A percentile compares a stretch with the other conserved stretches of the same genome.
phyloP scores from a whole-genome alignment of 1,284 basidiomycete genomes.

The Mycosarcoma mackinlayi region DNA sequence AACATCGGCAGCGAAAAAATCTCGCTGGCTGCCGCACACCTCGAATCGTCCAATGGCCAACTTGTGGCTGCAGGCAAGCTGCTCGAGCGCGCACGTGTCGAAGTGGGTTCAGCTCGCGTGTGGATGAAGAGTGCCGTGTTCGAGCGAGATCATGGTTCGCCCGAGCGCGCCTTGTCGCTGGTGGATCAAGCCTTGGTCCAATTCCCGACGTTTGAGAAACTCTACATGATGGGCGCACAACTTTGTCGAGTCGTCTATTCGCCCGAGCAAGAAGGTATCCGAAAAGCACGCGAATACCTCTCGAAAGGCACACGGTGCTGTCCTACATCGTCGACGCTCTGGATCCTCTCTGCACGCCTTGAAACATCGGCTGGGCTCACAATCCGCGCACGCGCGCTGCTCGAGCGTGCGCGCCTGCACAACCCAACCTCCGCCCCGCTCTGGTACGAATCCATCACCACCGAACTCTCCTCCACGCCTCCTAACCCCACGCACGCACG shows the following conservation, averaged over 20 bases:
- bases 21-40: conserved; percentile 95
- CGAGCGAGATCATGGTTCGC: conserved; percentile 85
- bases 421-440: conserved; percentile 85
- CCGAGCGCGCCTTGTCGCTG: conserved; percentile 79
- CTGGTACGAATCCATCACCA: conserved; percentile 89
- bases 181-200: conserved; percentile 80
- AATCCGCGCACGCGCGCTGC: conserved; percentile 89
- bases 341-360: conserved; percentile 86
- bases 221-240: conserved; percentile 97
- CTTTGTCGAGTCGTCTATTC: conserved; percentile 71
- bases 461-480: conserved; percentile 84
- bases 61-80: conserved; percentile 85
- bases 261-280: conserved; percentile 7
- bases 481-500: conserved; percentile 81
- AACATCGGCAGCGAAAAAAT: conserved; percentile 97
- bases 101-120: conserved; percentile 89
- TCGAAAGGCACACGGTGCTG: conserved; percentile 82
- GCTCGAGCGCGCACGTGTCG: conserved; percentile 84
- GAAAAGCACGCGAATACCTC: conserved; percentile 50
- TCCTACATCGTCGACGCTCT: conserved; percentile 83
- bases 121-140: conserved; percentile 99
- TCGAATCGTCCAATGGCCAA: conserved; percentile 93
- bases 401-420: conserved; percentile 87
- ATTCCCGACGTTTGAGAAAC: conserved; percentile 87
- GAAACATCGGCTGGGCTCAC: conserved; percentile 88